Evolutionary conservation across 257 asterid species (phyloP), one percentile per base, ranked within the genome.

Genomic region (Solanum megistacrolobum): DNA sequence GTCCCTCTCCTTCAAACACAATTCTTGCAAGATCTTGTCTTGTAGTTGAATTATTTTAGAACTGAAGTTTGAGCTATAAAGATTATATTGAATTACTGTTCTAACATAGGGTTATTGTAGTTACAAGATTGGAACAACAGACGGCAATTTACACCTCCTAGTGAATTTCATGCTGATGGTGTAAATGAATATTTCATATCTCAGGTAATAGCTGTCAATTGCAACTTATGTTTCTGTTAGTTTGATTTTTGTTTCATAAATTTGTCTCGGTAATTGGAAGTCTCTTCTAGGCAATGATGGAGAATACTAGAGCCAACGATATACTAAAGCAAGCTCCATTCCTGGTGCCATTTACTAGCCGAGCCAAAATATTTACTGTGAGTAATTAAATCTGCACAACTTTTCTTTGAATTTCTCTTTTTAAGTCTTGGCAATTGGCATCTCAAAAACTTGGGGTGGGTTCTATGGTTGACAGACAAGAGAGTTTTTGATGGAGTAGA

Each of bases 71-170:
- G 75, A 38, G 58, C 43, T 43, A 27, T 86, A 16, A 86, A 41
- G n/a, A 58, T 25, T 82, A 83, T 78, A 27, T 88, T 39, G 66
- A 32, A 32, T 72, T 87, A 66, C 4, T 36, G n/a, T 85, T 38
- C 87, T 91, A 21, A 88, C 88, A 35, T 86, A 58, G 23, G 14
- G 13, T 83, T 72, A 83, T 83, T 92, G 74, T 89, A 97, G 99
- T 91, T 97, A 93, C 99, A 97, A 95, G 98, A 96, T 89, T 97
- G 99, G 99, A 97, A 97, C 88, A 96, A 95, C 91, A 93, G 99
- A 91, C 92, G 96, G 39, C 98, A 97, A 86, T 97, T 97, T 90
- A 93, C 96, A 81, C 89, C 95, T 90, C 98, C 99, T 29, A 92
- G 92, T 89, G 98, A 96, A 88, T 97, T 97, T 91, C 96, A 95